Percentiles rank a stretch among this genome's conserved stretches.
Evolutionary conservation across 2,329 filamentous ascomycete genomes (phyloP).

Genomic region (Penicillium corylophilum): DNA sequence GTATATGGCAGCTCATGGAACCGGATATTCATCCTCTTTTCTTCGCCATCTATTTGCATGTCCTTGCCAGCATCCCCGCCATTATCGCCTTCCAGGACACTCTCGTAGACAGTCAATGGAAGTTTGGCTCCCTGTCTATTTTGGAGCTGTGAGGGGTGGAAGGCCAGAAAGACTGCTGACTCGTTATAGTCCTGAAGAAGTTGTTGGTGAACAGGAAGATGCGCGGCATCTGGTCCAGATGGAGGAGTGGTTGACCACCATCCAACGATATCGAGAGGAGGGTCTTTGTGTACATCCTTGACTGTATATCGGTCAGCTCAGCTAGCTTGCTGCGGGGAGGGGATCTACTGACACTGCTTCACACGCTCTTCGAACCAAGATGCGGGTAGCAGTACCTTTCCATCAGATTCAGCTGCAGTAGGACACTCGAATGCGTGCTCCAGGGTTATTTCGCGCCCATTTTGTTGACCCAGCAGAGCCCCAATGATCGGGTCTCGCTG

Average conservation of each 20-base stretch:
- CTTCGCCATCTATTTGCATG: constrained; percentile 69
- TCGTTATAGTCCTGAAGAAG: constrained; percentile 76
- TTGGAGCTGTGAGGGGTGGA: constrained; percentile 66
- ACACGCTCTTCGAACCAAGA: constrained; percentile 75
- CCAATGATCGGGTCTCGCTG: constrained; percentile 77
- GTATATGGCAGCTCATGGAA: constrained; percentile 84
- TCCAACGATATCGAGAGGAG: constrained; percentile 80
- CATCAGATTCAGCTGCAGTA: constrained; percentile 51
- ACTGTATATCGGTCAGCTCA: constrained; percentile 55
- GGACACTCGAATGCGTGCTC: constrained; percentile 91
- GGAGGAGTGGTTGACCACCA: constrained; percentile 82
- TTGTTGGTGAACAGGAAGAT: constrained; percentile 74
- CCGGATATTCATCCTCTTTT: constrained; percentile 60
- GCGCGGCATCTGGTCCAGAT: constrained; percentile 65
- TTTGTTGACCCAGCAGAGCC: constrained; percentile 85
- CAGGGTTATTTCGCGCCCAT: constrained; percentile 84
- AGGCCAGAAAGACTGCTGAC: constrained; percentile 80
- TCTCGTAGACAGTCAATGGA: constrained; percentile 89
- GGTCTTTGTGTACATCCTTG: constrained; percentile 82
- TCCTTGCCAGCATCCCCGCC: constrained; percentile 58
- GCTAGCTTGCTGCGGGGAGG: neutral
- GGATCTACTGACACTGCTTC: constrained; percentile 69
- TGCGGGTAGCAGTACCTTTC: constrained; percentile 62
- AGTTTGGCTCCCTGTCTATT: constrained; percentile 71
- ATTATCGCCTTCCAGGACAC: constrained; percentile 70